Evolutionary conservation across 306 rosid species (phyloP), one percentile per base, ranked within the genome.

Genomic region (Vigna angularis): DNA sequence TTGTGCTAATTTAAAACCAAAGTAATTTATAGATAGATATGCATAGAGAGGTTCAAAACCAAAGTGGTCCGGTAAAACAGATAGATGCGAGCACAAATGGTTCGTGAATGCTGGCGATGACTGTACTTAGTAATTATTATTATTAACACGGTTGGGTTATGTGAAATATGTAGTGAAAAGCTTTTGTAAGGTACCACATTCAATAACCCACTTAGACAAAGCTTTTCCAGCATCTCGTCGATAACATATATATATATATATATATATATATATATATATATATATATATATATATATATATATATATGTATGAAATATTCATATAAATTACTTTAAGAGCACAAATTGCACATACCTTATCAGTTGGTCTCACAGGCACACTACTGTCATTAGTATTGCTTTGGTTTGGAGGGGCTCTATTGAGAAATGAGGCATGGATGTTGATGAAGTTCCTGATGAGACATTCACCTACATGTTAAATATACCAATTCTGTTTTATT

Each of bases 361-460:
- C 91, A 57, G 71, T 84, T 45, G 87, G 86, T 77, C 72, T 79
- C 53, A 66, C 28, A 15, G 82, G 74, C 61, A 71, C 63, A 50
- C 56, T 73, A 65, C 75, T 87, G 84, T 83, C 73, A 66, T 75
- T 56, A 48, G 26, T 83, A 77, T 82, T 30, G 32, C 32, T 92
- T 94, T 94, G 98, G 98, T 94, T 94, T 94, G 97, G 92, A 94
- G 98, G 98, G 92, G 98, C 97, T 94, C 98, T 79, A 70, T 75
- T 50, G 82, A 74, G 73, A 64, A 86, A 79, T 72, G 86, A 61
- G 82, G 74, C 50, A 79, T 75, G 62, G 85, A 71, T 74, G 88
- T 79, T 49, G 92, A 79, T 20, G 87, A 82, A 85, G 57, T 82
- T 30, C 87, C 80, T 34, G 86, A 45, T 48, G 91, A 82, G 24